Evolutionary conservation across 2,329 filamentous ascomycete genomes (phyloP), one percentile per base, ranked within the genome.

Genomic region (Colletotrichum agaves): DNA sequence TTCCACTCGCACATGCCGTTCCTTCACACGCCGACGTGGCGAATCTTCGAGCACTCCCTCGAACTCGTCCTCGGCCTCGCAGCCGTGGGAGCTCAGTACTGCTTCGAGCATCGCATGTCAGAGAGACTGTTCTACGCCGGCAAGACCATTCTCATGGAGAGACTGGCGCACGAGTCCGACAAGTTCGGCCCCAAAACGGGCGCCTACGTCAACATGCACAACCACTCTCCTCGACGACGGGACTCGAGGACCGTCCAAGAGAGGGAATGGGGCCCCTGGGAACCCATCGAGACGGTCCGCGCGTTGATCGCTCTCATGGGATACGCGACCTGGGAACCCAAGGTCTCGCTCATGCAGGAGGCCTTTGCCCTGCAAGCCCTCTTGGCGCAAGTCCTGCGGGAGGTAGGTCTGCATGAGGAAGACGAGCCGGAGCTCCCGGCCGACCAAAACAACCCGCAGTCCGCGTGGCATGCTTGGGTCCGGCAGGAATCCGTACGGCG

Each of bases 1-100:
- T 80, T 80, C 31, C 78, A 80, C 41, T 73, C 76, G 0, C 78
- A 80, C 33, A 77, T 80, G 74, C 74, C 76, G 1, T 80, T 80
- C 55, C 77, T 80, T 5, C 79, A 80, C 67, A 65, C 72, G 2
- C 77, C 72, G 0, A 80, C 78, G 0, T 78, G 76, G 75, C 69
- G 72, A 7, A 59, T 79, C 5, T 69, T 70, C 1, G 76, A 78
- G 1, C 71, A 73, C 13, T 73, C 78, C 0, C 62, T 76, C 0
- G 78, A 80, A 37, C 57, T 80, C 1, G 63, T 80, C 0, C 67
- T 79, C 7, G 76, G 74, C 0, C 73, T 80, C 5, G 71, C 75
- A 1, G 73, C 78, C 0, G 72, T 80, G 3, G 78, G 78, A 0
- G 78, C 79, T 0, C 78, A 80, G 69, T 80, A 80, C 60, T 78